phyloP scores from a whole-genome alignment of 2,329 filamentous ascomycete species.

The Colletotrichum theobromicola region DNA sequence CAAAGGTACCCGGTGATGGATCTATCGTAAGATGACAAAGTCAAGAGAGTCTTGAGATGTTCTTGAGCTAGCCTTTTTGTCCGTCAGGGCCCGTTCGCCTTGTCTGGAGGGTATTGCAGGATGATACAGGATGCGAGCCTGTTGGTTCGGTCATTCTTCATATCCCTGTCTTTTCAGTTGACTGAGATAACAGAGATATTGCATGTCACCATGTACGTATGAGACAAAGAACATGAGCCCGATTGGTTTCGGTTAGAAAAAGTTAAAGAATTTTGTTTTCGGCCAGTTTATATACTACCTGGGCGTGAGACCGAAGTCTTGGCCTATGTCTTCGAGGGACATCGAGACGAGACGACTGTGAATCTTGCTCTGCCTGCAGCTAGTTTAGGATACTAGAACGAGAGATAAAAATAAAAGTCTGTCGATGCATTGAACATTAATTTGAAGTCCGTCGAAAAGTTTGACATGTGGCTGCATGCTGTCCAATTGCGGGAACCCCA shows the following conservation, averaged over 20 bases:
- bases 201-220: no score
- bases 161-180: background rate
- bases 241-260: accelerated
- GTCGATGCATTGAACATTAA: accelerated
- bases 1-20: no score
- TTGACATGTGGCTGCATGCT: accelerated
- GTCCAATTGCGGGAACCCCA: background rate
- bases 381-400: accelerated
- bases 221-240: no score
- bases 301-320: background rate
- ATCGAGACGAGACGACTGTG: background rate
- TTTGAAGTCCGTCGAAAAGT: background rate
- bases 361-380: background rate
- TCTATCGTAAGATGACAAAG: no score
- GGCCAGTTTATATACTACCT: background rate
- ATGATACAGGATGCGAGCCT: background rate
- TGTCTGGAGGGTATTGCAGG: background rate
- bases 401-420: background rate
- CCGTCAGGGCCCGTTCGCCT: background rate
- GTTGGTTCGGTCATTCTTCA: background rate
- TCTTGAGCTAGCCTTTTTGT: no score
- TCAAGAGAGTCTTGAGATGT: no score
- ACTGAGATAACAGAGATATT: no score
- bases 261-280: background rate
- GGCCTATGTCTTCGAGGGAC: no score